These are phyloP conservation scores for Exophiala sp. DNA, from an alignment of 2,329 filamentous ascomycete species.

Conservation along the genomic window DNA sequence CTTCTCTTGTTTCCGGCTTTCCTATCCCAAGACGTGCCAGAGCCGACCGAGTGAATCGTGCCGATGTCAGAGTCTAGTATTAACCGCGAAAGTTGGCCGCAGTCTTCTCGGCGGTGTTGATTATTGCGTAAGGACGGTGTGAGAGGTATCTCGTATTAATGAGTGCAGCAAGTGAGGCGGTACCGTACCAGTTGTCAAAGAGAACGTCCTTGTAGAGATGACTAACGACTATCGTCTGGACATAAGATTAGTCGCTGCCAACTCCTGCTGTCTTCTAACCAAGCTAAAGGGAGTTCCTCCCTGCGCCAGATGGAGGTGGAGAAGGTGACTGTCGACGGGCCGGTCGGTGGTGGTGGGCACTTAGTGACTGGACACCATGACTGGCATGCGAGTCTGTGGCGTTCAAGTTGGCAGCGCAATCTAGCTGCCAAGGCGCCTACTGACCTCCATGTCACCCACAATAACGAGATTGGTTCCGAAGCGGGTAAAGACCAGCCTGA, in stretches of 20 bases:
- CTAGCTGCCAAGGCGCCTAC: too few species aligned
- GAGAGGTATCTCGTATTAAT: not conserved
- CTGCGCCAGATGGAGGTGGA: not conserved
- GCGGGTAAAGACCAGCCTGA: too few species aligned
- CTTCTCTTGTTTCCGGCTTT: conserved; percentile 5
- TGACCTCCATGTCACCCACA: too few species aligned
- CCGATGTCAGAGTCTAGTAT: conserved; percentile 8
- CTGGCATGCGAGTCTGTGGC: too few species aligned
- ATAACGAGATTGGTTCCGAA: too few species aligned
- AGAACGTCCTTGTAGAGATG: not conserved
- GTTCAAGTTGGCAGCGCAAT: too few species aligned
- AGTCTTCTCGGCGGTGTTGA: not conserved
- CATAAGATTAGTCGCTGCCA: not conserved
- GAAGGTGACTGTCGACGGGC: too few species aligned
- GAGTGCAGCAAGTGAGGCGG: too few species aligned
- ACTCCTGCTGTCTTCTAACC: not conserved
- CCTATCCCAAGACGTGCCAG: conserved; percentile 2
- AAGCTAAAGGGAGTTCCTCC: not conserved
- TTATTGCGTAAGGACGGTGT: not conserved
- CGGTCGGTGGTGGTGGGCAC: too few species aligned
- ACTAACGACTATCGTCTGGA: too few species aligned
- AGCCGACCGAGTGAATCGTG: conserved; percentile 5
- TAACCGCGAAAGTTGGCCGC: not conserved
- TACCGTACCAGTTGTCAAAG: too few species aligned
- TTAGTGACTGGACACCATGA: too few species aligned